Evolutionary conservation across 2,329 filamentous ascomycete species (phyloP), one percentile per base, ranked within the genome.

Genomic region (Rhynchosporium graminicola): DNA sequence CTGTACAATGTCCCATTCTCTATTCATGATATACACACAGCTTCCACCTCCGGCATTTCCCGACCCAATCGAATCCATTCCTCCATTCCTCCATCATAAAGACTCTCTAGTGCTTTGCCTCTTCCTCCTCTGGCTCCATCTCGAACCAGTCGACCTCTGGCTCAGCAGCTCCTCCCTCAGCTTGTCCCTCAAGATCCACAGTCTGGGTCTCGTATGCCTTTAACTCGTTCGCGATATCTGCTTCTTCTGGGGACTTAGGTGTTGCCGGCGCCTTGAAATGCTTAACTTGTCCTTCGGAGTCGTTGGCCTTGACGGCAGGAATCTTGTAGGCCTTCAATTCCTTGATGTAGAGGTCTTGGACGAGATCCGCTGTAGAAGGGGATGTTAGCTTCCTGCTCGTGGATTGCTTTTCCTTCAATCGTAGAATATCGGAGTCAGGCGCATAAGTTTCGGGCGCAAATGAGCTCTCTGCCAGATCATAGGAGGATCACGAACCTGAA

Each of bases 281-380:
- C 78, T 95, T 90, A 73, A 98, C 95, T 73, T 96, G 90, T 76
- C 91, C 93, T 72, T 94, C 89, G 76, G 93, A 83, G 76, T 98
- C 95, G 73, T 86, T 86, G 68, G 92, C 84, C 84, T 97, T 97
- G 80, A 94, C 77, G 70, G 87, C 82, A 62, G 90, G 82, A 68
- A 88, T 82, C 86, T 98, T 98, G 89, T 97, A 98, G 80, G 87
- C 86, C 82, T 94, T 95, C 76, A 99, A 87, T 81, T 98, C 93
- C 79, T 89, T 90, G 73, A 99, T 87, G 85, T 99, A 99, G 76
- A 99, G 86, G 77, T 98, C 94, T 81, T 98, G 95, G 73, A 99
- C 91, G 74, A 97, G 87, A 79, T 99, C 95, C 87, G 91, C 95
- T 98, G 76, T 29, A 33, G 38, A 42, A 51, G 56, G 55, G 52